Base-by-base conservation (phyloP, 345 rosid genomes). In the Mallotus nudiflorus region DNA sequence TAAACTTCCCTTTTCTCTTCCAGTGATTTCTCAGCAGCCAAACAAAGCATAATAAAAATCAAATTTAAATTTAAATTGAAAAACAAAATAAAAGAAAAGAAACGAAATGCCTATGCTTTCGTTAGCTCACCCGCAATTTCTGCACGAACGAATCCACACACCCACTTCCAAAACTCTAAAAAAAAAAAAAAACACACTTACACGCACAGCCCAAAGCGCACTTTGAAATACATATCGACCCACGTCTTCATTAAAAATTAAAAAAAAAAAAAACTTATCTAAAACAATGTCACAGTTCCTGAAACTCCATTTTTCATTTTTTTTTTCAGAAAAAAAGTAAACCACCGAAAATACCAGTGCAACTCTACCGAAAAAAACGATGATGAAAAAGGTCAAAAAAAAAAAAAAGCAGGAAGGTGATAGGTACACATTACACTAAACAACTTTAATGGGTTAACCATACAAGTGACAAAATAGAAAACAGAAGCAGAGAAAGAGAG, bases 1-100 rank as follows among this genome's bases (percentile, higher is more conserved):
- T 5, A 60, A 62, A 20, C n/a, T 9, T 62, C 35, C 22, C 2
- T 27, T 45, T 33, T 22, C 24, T 15, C 60, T 29, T 33, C 24
- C 46, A 13, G 45, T 24, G 13, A 44, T 15, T 24, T 20, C 29
- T 24, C 53, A 63, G 67, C 16, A 45, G 15, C 67, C 67, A 45
- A 63, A 28, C 37, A 63, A 28, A 16, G 18, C 66, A 14, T 35
- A 42, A 42, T 42, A 14, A 25, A 63, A 24, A 62, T 24, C n/a
- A n/a, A n/a, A n/a, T 44, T 63, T 5, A 18, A 63, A 63, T 44
- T 44, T 63, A 37, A 45, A 63, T n/a, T n/a, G n/a, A 46, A 63
- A 24, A 14, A 1, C 5, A 1, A 42, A 12, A 42, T 4, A 42
- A 42, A 3, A 62, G 29, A 24, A 18, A 45, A 45, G 16, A 40